A percentile compares a stretch with the other conserved stretches of the same genome.
phyloP scores from a whole-genome alignment of 1,284 basidiomycete species.

The Cryptococcus sp. region DNA sequence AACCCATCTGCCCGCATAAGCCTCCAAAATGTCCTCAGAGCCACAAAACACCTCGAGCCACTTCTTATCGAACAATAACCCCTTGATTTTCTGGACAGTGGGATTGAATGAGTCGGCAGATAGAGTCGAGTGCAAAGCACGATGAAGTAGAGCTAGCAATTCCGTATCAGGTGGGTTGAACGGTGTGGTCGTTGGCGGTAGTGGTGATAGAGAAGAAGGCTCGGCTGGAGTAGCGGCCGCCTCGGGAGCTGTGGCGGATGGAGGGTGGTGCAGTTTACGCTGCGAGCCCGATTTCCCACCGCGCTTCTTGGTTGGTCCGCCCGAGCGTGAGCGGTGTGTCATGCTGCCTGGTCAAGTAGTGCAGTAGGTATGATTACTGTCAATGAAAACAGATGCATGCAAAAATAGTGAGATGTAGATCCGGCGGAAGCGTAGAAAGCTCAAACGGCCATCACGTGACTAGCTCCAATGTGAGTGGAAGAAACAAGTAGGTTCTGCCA shows the following conservation, averaged over 20 bases:
- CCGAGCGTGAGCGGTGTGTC: conserved; percentile 45
- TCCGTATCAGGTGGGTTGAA: conserved; percentile 38
- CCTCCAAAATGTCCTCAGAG: conserved; percentile 40
- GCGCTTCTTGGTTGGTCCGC: conserved; percentile 28
- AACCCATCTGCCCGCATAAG: conserved; percentile 55
- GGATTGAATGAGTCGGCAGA: conserved; percentile 30
- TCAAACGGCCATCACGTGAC: too few relatives aligned
- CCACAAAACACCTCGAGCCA: conserved; percentile 51
- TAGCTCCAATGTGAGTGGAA: too few relatives aligned
- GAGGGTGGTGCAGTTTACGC: conserved; percentile 37
- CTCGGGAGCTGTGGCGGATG: conserved; percentile 12
- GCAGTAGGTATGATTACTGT: too few relatives aligned
- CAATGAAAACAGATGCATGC: too few relatives aligned
- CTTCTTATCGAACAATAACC: conserved; percentile 46
- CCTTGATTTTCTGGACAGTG: conserved; percentile 49
- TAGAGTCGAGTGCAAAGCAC: conserved; percentile 30
- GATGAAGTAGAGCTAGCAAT: conserved; percentile 39
- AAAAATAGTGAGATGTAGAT: too few relatives aligned
- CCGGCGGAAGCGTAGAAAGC: too few relatives aligned
- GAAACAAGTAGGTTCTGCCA: too few relatives aligned
- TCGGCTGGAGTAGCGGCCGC: conserved; percentile 4
- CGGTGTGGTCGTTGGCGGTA: conserved; percentile 14
- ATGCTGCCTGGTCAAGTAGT: conserved; percentile 17
- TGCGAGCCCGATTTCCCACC: conserved; percentile 14
- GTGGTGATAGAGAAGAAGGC: conserved; percentile 8